Evolutionary conservation across 805 yeast genomes (phyloP).

Genomic region (Saccharomycopsis synnaedendra): DNA sequence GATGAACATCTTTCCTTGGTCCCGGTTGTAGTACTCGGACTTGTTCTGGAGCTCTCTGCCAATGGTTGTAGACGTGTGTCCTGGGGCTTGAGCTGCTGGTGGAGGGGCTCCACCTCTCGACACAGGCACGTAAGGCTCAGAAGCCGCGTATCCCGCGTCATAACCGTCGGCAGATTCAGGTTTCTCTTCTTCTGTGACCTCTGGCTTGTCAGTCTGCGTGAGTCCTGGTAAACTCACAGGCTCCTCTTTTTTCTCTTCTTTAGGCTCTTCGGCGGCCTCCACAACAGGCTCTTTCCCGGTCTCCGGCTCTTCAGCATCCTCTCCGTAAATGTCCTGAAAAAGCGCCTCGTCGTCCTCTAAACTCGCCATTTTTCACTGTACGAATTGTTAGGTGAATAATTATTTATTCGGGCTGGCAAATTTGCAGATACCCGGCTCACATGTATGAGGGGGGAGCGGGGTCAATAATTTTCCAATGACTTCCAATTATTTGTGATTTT

Average conservation of each 20-base stretch:
- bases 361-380: constrained; percentile 16
- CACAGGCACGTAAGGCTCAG: neutral
- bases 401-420: too few relatives aligned
- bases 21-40: constrained; percentile 33
- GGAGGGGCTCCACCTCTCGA: constrained; percentile 1
- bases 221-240: constrained; percentile 17
- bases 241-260: neutral
- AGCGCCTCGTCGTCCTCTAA: constrained; percentile 90
- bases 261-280: constrained; percentile 5
- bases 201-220: constrained; percentile 17
- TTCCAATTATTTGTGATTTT: too few relatives aligned
- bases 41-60: constrained; percentile 14
- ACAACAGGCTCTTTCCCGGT: constrained; percentile 14
- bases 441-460: too few relatives aligned
- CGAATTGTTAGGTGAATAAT: too few relatives aligned
- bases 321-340: constrained; percentile 79
- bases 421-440: too few relatives aligned
- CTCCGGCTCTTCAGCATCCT: constrained; percentile 19
- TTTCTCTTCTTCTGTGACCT: neutral
- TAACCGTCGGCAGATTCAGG: neutral
- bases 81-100: constrained; percentile 14
- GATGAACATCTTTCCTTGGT: constrained; percentile 84
- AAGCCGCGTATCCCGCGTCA: constrained; percentile 9
- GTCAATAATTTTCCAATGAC: too few relatives aligned
- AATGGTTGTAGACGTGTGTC: constrained; percentile 13